These are phyloP conservation scores for Gliomastix tumulicola DNA, from an alignment of 2,329 filamentous ascomycete genomes.

Conservation along the genomic window DNA sequence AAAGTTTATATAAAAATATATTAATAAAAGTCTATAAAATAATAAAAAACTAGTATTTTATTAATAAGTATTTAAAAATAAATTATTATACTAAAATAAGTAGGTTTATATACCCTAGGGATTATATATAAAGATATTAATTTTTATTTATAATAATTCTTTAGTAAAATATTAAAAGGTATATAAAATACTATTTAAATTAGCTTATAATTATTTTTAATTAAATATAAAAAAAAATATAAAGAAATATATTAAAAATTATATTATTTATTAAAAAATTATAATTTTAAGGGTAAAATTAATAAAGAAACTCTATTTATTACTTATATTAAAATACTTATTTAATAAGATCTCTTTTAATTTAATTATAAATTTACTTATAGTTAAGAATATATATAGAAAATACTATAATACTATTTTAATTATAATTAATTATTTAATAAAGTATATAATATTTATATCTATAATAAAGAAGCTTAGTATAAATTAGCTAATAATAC, in stretches of 20 bases:
- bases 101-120: no score
- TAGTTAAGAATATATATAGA: background rate
- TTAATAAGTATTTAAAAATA: no score
- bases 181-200: background rate
- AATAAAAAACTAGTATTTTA: no score
- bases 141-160: no score
- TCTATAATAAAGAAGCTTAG: background rate
- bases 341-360: background rate
- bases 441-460: background rate
- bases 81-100: no score
- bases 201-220: background rate
- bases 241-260: background rate
- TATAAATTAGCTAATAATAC: background rate
- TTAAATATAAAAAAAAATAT: background rate
- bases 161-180: no score
- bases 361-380: background rate
- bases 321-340: background rate
- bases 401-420: background rate
- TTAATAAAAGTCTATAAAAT: background rate
- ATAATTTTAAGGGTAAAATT: background rate
- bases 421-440: background rate
- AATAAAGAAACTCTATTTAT: background rate
- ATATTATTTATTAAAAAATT: background rate
- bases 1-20: background rate
- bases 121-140: no score